Conservation (phyloP, 176 grass and related monocot species). For the Oryza meyeriana region DNA sequence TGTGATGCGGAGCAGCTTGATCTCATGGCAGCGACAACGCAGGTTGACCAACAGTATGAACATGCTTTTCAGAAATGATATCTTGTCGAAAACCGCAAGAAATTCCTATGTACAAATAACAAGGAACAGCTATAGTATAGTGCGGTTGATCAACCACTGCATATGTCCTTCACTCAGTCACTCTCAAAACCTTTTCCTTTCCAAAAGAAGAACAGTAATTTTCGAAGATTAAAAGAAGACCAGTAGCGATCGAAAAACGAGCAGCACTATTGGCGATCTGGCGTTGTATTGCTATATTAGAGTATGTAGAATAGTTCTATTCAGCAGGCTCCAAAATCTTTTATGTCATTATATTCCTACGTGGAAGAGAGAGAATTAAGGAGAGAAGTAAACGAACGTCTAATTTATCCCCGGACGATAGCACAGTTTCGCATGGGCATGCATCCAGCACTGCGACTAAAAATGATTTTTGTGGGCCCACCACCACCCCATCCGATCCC, state of each 20-base stretch:
- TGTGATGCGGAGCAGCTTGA: not conserved
- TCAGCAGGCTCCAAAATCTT: too few species aligned
- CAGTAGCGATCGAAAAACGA: not conserved
- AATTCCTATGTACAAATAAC: too few species aligned
- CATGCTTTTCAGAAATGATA: not conserved
- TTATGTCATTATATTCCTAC: too few species aligned
- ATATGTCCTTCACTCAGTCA: not conserved
- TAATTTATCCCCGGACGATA: too few species aligned
- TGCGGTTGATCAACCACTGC: slow-evolving; percentile 1
- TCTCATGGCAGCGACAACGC: not conserved
- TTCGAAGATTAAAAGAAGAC: not conserved
- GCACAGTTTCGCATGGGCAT: too few species aligned
- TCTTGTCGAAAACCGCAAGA: not conserved
- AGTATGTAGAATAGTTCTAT: too few species aligned
- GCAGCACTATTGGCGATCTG: not conserved
- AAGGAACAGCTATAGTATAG: not conserved
- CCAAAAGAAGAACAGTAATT: not conserved
- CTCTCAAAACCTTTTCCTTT: not conserved
- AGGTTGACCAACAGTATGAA: not conserved
- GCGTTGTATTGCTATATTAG: too few species aligned
- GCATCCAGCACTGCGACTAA: too few species aligned
- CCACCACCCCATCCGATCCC: too few species aligned
- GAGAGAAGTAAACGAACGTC: too few species aligned
- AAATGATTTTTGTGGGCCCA: too few species aligned
- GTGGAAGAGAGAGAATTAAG: too few species aligned